Evolutionary conservation across 805 yeast genomes (phyloP), one percentile per base, ranked within the genome.

Genomic region (Starmerella lactis-condensi): DNA sequence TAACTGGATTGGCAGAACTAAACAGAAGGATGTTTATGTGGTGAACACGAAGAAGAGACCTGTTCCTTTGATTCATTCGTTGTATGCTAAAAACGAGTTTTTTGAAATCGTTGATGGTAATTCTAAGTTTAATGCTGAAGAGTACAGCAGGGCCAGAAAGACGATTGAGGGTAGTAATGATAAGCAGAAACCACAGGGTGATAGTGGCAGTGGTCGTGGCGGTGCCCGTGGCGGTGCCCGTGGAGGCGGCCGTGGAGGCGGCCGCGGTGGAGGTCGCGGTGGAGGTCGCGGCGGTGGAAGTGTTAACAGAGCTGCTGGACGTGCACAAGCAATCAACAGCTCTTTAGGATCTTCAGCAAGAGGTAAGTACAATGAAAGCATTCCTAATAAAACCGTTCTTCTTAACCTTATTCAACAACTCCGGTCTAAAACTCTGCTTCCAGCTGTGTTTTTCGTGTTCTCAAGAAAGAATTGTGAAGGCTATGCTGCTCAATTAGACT

Each of bases 1-100:
- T 6, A 78, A 75, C 41, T 89, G 99, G 99, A 85, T 89, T 13
- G 96, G 99, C 4, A 65, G 98, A 53, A 89, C 98, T 0, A 89
- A 89, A 50, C 83, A 79, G 45, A 85, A 83, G 52, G 92, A 89
- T 47, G 85, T 89, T 6, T 85, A 89, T 46, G 98, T 89, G 29
- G 89, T 89, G 14, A 81, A 93, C 0, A 89, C 99, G 0, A 82
- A 93, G 9, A 79, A 89, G 51, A 72, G 99, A 51, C 99, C 99
- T 0, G 91, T 89, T 15, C 99, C 99, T 0, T 57, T 89, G 35
- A 94, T 79, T 47, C 77, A 85, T 24, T 73, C 62, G 40, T 57
- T 79, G 10, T 81, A 92, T 79, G 85, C 92, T 1, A 81, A 78
- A 41, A 65, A 69, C 35, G 63, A 73, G 32, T 51, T 77, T 31